Base-by-base conservation (phyloP, 164 flowering plant species). In the Protea cynaroides region DNA sequence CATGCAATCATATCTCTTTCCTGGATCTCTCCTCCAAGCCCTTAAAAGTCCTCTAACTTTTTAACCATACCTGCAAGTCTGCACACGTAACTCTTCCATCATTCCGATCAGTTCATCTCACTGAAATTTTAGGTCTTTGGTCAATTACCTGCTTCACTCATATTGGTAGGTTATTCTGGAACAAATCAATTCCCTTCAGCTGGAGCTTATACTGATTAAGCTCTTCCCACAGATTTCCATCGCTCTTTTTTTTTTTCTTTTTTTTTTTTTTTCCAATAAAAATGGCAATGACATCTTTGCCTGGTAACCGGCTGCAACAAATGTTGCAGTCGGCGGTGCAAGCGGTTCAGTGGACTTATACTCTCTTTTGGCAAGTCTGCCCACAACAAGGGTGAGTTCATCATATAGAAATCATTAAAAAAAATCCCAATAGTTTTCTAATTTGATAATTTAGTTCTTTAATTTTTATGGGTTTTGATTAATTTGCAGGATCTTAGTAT, bases 321-420 rank as follows among this genome's bases (percentile, higher is more conserved):
- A 84, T 82, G 91, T 59, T 94, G 60, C 95, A 94, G 76, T 66
- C 84, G 15, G 83, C 96, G 3, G 99, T 88, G 62, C 95, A 91
- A 71, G 68, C 89, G 0, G 84, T 87, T 64, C 84, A 84, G 22
- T 89, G 97, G 96, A 89, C 97, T 21, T 91, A 90, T 70, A 82
- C 90, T 72, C 81, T 94, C 76, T 91, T 85, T 71, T 89, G 97
- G 99, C 85, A 86, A 74, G 23, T 89, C 12, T 84, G 87, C 66
- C 93, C 95, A 0, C 90, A 86, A 69, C 90, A 91, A 85, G 89
- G 96, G 99, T 94, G 79, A 56, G 64, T 38, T 1, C 1, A 8
- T 63, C 25, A 25, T 15, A 10, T 49, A 49, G 58, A 25, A 40
- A 56, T 15, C 7, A 12, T 3, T 18, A 56, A 25, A 25, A 56